A percentile compares a stretch with the other conserved stretches of the same genome.
Evolutionary conservation across 108 stramenopile species (phyloP).

Genomic region (Fragilaria radians): DNA sequence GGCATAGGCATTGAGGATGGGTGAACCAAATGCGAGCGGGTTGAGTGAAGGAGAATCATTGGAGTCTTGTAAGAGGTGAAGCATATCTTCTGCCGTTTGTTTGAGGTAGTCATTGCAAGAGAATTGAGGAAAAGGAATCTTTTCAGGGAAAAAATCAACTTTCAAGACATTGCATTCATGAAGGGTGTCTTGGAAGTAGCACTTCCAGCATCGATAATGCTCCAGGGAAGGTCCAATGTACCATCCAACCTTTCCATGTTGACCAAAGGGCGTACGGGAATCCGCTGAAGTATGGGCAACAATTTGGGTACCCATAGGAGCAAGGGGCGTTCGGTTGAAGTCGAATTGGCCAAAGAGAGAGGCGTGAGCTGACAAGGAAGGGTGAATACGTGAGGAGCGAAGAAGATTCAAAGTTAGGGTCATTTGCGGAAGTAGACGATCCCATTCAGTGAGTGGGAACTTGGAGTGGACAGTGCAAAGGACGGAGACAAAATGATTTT

Average conservation of each 20-base stretch:
- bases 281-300: not conserved
- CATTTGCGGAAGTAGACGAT: slow-evolving; percentile 29
- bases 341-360: not conserved
- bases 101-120: slow-evolving; percentile 1
- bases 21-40: not conserved
- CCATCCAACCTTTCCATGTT: slow-evolving; percentile 32
- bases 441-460: slow-evolving; percentile 18
- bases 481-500: slow-evolving; percentile 11
- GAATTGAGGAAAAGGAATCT: not conserved
- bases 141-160: slow-evolving; percentile 27
- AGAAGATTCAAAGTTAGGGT: slow-evolving; percentile 35
- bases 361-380: slow-evolving; percentile 1
- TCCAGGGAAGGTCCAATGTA: slow-evolving; percentile 44
- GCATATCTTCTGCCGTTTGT: not conserved
- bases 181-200: slow-evolving; percentile 17
- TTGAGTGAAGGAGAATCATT: not conserved
- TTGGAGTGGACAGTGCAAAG: slow-evolving; percentile 9
- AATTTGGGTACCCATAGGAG: not conserved
- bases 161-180: slow-evolving; percentile 19
- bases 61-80: not conserved
- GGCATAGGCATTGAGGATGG: slow-evolving; percentile 2
- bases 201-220: slow-evolving; percentile 31
- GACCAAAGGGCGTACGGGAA: slow-evolving; percentile 10
- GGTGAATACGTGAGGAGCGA: slow-evolving; percentile 20
- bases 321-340: not conserved